Conservation (phyloP, 768 basidiomycete species). For the Amanita jacksonii region DNA sequence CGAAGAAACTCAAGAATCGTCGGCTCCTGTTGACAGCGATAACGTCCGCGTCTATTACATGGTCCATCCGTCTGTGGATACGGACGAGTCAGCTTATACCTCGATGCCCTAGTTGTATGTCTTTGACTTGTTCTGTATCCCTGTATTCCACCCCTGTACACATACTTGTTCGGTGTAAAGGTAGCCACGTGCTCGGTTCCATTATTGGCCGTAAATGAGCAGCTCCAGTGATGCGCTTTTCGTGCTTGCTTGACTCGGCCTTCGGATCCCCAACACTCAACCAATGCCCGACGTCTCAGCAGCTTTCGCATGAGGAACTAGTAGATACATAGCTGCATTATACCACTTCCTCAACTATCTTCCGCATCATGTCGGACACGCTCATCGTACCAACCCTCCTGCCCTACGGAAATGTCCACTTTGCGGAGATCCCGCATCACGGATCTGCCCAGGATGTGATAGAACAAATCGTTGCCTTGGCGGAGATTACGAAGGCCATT, state of each 20-base stretch:
- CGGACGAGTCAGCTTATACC: slow-evolving; percentile 43
- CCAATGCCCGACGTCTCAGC: no score
- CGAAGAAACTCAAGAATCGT: slow-evolving; percentile 47
- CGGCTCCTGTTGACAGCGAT: slow-evolving; percentile 38
- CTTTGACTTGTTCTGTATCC: slow-evolving; percentile 1
- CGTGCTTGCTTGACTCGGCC: not conserved
- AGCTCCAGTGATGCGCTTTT: slow-evolving; percentile 5
- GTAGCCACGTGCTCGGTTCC: not conserved
- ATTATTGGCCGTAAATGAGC: slow-evolving; percentile 1
- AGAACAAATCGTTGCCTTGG: slow-evolving; percentile 33
- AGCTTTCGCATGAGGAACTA: no score
- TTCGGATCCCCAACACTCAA: not conserved
- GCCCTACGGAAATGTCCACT: slow-evolving; percentile 49
- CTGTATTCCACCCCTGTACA: not conserved
- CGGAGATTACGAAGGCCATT: slow-evolving; percentile 43
- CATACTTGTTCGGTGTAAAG: not conserved
- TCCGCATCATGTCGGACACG: no score
- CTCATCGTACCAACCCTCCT: slow-evolving; percentile 50
- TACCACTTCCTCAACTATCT: no score
- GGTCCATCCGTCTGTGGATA: slow-evolving; percentile 84
- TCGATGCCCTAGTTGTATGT: slow-evolving; percentile 19
- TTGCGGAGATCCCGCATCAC: slow-evolving; percentile 44
- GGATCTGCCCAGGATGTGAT: slow-evolving; percentile 56
- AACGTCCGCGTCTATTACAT: slow-evolving; percentile 74
- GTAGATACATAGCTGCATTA: no score